Base-by-base conservation (phyloP, 2,329 filamentous ascomycete species). In the Didymella glomerata region DNA sequence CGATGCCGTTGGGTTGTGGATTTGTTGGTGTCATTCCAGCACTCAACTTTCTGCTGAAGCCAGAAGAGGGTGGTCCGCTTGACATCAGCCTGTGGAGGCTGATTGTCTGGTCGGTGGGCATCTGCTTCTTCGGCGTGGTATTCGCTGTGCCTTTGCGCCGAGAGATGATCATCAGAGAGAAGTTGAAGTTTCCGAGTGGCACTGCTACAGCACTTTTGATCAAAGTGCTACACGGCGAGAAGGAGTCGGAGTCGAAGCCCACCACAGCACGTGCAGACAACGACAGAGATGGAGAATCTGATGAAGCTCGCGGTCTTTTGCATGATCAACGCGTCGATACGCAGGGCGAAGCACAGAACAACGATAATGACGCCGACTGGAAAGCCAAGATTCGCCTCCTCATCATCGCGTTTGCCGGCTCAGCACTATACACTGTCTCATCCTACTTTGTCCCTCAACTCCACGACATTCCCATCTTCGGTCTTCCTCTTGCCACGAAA, bases 181-280 rank as follows among this genome's bases (percentile, higher is more conserved):
- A 93, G 74, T 79, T 99, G 57, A 95, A 91, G 73, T 99, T 99
- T 68, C 95, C 95, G 0, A 96, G 92, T 69, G 95, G 95, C 1
- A 98, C 96, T 54, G 96, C 95, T 48, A 98, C 95, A 1, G 95
- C 95, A 0, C 85, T 98, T 20, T 89, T 99, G 81, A 97, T 99
- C 65, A 88, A 88, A 3, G 92, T 98, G 2, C 80, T 99, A 11
- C 94, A 98, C 76, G 92, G 92, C 18, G 67, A 80, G 46, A 66
- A 67, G 20, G 70, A 73, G n/a, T 63, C 66, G 20, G 70, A 73
- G n/a, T 63, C 66, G 4, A 68, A 65, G 48, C 42, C 56, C 1
- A 50, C 52, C 20, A 47, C 54, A 22, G 41, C 59, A 20, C 54
- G 45, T 5, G 38, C 58, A 9, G 25, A 54, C 2, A 36, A 57